Base-by-base conservation (phyloP, 257 asterid genomes). In the Salvia hispanica region DNA sequence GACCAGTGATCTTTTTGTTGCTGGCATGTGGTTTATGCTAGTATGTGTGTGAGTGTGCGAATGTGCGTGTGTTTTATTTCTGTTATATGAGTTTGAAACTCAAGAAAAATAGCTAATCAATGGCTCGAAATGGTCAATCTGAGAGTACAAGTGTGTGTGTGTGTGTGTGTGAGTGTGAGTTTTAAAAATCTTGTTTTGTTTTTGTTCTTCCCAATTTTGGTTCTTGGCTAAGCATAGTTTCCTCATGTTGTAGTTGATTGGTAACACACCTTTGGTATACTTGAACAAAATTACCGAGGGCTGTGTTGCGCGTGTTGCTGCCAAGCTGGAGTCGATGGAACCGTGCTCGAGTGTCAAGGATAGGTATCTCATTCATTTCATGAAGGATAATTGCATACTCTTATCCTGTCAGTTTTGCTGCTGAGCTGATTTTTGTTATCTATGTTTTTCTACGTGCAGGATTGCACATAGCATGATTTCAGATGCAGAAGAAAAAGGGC, bases 311-410 rank as follows among this genome's bases (percentile, higher is more conserved):
- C 97, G 95, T 62, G 77, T 93, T 42, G 99, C 99, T 16, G 99
- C 96, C 67, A 93, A 93, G 92, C 81, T 93, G 47, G 99, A 93
- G 77, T 81, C 87, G 9, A 94, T 94, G 99, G 97, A 91, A 78
- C 99, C 99, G 2, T 91, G 97, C 80, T 94, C 99, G 51, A 94
- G 97, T 71, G 99, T 94, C 66, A 94, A 93, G 92, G 99, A 93
- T 71, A 90, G 99, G 97, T 93, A 79, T 44, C 67, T 10, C 45
- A 37, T 69, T 75, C 37, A 11, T 33, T 75, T 25, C 65, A 7
- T 62, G 0, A 21, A 57, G 62, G 34, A 57, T 61, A 33, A 10
- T n/a, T 43, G 14, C 16, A 5, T 37, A 18, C 18, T 10, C 42
- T 2, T 21, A 3, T 63, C 44, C 37, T 3, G 40, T 4, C 18